phyloP scores from a whole-genome alignment of 2,329 filamentous ascomycete genomes.

The Dryadomyces quercivorus region DNA sequence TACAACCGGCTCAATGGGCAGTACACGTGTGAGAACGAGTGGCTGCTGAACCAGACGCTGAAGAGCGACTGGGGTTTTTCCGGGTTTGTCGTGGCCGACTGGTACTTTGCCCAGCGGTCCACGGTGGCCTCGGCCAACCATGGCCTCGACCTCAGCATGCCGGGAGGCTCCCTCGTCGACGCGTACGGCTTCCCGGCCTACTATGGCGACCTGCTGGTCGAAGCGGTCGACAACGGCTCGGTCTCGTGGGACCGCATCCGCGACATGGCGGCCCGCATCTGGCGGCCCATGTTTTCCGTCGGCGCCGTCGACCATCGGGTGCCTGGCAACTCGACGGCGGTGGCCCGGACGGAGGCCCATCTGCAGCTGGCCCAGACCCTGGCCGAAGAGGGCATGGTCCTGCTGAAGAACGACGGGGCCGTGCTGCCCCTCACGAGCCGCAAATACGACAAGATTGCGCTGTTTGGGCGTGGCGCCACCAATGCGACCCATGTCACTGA shows the following conservation, averaged over 20 bases:
- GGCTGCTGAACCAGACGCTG: constrained; percentile 53
- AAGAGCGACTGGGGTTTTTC: constrained; percentile 49
- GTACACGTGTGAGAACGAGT: constrained; percentile 58
- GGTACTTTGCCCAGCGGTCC: constrained; percentile 39
- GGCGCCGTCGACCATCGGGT: too few relatives aligned
- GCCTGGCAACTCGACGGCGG: too few relatives aligned
- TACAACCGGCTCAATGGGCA: constrained; percentile 63
- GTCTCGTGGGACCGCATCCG: constrained; percentile 78
- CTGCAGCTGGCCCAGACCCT: too few relatives aligned
- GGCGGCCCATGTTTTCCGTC: too few relatives aligned
- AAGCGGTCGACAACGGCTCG: constrained; percentile 28
- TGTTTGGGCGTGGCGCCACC: too few relatives aligned
- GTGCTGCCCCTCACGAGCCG: too few relatives aligned
- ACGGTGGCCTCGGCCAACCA: constrained; percentile 54
- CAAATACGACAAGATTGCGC: too few relatives aligned
- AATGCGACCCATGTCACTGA: too few relatives aligned
- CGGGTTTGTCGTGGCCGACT: constrained; percentile 14
- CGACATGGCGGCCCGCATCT: constrained; percentile 68
- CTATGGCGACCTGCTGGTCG: background rate
- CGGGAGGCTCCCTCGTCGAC: constrained; percentile 37
- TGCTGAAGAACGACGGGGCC: too few relatives aligned
- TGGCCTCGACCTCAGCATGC: constrained; percentile 78
- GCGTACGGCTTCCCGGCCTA: background rate
- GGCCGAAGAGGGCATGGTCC: too few relatives aligned
- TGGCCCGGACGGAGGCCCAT: too few relatives aligned